phyloP scores from a whole-genome alignment of 1,284 basidiomycete species.

The Taiwanofungus camphoratus region DNA sequence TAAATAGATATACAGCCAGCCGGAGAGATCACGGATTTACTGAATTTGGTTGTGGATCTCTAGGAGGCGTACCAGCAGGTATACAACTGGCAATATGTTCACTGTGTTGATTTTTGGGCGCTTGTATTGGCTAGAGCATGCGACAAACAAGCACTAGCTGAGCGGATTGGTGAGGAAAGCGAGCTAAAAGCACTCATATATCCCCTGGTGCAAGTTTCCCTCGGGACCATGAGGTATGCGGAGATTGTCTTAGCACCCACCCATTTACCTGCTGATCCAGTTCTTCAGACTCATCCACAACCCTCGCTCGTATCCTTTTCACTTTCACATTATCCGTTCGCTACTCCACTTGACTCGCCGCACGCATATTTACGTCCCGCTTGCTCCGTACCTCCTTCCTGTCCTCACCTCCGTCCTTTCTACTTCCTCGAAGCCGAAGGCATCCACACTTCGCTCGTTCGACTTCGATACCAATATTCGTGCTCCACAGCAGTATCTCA shows the following conservation, averaged over 20 bases:
- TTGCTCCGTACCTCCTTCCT: conserved; percentile 84
- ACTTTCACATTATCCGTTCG: conserved; percentile 71
- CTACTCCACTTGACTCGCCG: conserved; percentile 70
- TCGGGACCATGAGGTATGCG: conserved; percentile 86
- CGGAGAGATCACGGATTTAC: background rate
- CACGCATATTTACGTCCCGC: conserved; percentile 84
- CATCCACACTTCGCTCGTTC: conserved; percentile 85
- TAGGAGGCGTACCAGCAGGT: conserved; percentile 88
- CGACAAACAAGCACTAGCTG: conserved; percentile 48
- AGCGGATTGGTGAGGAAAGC: conserved; percentile 57
- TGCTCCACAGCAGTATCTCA: conserved; percentile 83
- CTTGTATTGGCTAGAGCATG: conserved; percentile 83
- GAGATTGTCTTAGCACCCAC: background rate
- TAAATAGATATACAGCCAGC: conserved; percentile 13
- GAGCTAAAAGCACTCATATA: conserved; percentile 88
- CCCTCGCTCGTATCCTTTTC: conserved; percentile 76
- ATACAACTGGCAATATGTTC: conserved; percentile 98
- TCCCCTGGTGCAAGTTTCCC: conserved; percentile 90
- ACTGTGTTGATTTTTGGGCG: conserved; percentile 96
- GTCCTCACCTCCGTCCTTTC: conserved; percentile 80
- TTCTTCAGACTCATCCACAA: conserved; percentile 72
- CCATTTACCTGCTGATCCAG: conserved; percentile 12
- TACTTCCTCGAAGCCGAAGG: conserved; percentile 70
- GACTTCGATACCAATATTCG: conserved; percentile 88
- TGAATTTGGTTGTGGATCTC: conserved; percentile 9